A percentile compares a stretch with the other conserved stretches of the same genome.
phyloP scores from a whole-genome alignment of 768 basidiomycete genomes.

The Hebeloma cylindrosporum region DNA sequence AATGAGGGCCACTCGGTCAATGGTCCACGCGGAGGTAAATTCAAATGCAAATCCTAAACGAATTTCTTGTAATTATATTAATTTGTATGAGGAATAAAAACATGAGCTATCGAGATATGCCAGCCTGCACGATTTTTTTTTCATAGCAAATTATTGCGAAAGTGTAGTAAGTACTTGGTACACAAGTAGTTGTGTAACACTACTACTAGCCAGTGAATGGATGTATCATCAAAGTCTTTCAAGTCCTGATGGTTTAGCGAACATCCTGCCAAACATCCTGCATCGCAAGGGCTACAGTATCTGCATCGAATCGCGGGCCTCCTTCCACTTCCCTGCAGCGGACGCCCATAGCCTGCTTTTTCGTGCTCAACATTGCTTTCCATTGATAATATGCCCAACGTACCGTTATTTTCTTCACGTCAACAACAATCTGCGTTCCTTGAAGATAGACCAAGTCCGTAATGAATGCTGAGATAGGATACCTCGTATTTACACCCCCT shows the following conservation, averaged over 20 bases:
- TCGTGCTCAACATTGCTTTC: constrained; percentile 7
- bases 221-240: constrained; percentile 3
- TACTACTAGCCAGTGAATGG: constrained; percentile 6
- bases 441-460: constrained; percentile 83
- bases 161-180: no score
- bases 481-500: constrained; percentile 59
- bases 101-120: no score
- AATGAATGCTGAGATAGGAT: constrained; percentile 78
- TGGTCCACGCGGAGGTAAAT: no score
- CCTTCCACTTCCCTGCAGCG: constrained; percentile 50
- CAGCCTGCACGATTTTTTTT: no score
- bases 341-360: constrained; percentile 55
- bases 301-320: constrained; percentile 22
- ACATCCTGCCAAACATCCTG: constrained; percentile 23
- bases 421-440: constrained; percentile 60
- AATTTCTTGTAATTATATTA: no score
- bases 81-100: no score
- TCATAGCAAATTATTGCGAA: no score
- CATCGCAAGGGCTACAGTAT: constrained; percentile 22
- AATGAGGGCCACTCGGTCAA: no score
- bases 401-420: constrained; percentile 62
- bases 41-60: no score
- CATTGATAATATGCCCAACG: constrained; percentile 24
- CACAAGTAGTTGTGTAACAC: no score
- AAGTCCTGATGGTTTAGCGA: constrained; percentile 13